These are phyloP conservation scores for Geranomyces michiganensis DNA, from an alignment of 192 early-diverging fungal species.

Conservation along the genomic window DNA sequence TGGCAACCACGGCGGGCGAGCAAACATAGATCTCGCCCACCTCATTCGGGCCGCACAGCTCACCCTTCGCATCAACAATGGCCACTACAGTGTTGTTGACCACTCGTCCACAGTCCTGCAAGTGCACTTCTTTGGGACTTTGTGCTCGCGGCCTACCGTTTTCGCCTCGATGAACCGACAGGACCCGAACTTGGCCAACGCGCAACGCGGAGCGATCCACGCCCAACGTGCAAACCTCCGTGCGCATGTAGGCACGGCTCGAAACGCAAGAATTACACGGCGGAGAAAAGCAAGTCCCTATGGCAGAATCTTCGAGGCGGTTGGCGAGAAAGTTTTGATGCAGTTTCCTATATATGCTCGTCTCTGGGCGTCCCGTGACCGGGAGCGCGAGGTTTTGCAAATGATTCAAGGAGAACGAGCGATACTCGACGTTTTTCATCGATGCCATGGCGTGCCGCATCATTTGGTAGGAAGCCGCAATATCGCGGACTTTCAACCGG, in stretches of 20 bases:
- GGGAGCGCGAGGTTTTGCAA: conserved; percentile 69
- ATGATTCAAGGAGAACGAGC: conserved; percentile 51
- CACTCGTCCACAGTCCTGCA: conserved; percentile 37
- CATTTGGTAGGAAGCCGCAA: conserved; percentile 65
- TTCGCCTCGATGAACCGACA: conserved; percentile 41
- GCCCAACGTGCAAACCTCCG: conserved; percentile 67
- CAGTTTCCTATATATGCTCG: conserved; percentile 42
- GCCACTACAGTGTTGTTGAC: conserved; percentile 79
- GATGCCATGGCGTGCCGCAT: conserved; percentile 69
- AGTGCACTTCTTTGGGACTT: background rate
- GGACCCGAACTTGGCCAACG: conserved; percentile 63
- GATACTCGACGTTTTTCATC: conserved; percentile 50
- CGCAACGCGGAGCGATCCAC: conserved; percentile 69
- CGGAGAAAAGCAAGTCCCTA: conserved; percentile 77
- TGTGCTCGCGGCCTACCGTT: conserved; percentile 36
- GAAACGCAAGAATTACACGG: conserved; percentile 79
- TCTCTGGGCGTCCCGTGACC: conserved; percentile 55
- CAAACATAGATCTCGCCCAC: conserved; percentile 89
- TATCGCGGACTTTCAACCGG: conserved; percentile 72
- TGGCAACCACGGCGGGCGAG: conserved; percentile 56
- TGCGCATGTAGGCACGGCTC: conserved; percentile 77
- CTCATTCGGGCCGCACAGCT: conserved; percentile 68
- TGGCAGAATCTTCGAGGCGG: conserved; percentile 67
- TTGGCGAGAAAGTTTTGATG: conserved; percentile 57
- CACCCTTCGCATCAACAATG: conserved; percentile 69